Evolutionary conservation across 2,329 filamentous ascomycete genomes (phyloP).

Genomic region (Cercospora citrullina): DNA sequence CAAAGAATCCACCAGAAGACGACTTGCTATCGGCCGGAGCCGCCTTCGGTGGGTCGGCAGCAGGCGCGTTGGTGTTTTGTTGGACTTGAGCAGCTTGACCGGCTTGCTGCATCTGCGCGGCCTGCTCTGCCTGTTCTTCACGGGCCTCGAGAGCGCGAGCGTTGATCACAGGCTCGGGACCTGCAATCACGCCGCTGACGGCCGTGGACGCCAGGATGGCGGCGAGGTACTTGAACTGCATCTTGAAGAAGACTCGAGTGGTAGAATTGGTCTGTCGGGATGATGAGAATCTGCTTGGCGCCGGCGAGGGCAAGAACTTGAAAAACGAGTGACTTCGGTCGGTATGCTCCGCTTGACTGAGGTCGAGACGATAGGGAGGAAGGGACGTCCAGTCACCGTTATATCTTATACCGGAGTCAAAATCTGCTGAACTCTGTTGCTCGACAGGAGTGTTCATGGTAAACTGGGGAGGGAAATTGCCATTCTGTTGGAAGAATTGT

Average conservation of each 20-base stretch:
- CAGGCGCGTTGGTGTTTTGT: neutral
- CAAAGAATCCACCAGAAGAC: too few species aligned
- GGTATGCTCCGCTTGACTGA: neutral
- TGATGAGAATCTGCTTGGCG: neutral
- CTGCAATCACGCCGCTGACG: conserved; percentile 1
- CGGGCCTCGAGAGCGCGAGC: neutral
- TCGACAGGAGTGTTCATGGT: neutral
- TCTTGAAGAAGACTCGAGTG: neutral
- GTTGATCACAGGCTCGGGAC: neutral
- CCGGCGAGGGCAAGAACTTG: neutral
- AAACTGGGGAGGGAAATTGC: neutral
- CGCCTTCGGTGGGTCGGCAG: neutral
- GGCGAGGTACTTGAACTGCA: conserved; percentile 16
- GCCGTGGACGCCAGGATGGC: conserved; percentile 12
- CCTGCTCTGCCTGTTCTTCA: neutral
- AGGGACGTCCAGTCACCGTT: neutral
- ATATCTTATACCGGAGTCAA: neutral
- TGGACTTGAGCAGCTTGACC: neutral
- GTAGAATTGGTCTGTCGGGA: neutral
- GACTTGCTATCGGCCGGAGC: neutral
- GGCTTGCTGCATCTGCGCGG: neutral
- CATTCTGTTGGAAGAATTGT: neutral
- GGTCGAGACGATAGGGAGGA: neutral
- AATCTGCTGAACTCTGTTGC: neutral
- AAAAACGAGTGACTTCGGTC: neutral